Base-by-base conservation (phyloP, 768 basidiomycete genomes). In the Boletus vermiculosoides region DNA sequence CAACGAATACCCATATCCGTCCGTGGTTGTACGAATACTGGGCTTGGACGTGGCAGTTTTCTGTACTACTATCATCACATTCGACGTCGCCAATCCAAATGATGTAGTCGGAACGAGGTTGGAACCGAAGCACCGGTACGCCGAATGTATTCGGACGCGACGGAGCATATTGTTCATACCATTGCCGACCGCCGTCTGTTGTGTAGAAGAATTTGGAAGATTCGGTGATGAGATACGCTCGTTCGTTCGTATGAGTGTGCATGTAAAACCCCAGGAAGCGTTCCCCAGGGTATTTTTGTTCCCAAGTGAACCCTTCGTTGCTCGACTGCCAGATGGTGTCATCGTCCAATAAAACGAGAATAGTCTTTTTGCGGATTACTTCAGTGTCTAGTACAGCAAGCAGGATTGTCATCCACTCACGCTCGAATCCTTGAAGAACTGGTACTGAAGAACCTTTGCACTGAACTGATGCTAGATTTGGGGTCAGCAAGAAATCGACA, bases 261-360 rank as follows among this genome's bases (percentile, higher is more conserved):
- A 95, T 90, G 64, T 90, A 90, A 73, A 98, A 89, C 0, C 81
- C 85, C 36, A 97, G 74, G 77, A 98, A 90, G 16, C 78, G 81
- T 56, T 87, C 78, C 1, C 76, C 77, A 0, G 83, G 79, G 66
- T 70, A 74, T 15, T 87, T 78, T 57, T 84, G 86, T 42, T 80
- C 79, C 95, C 96, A 99, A 0, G 86, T 86, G 72, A 92, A 94
- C 1, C 96, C 97, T 72, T 99, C 95, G 68, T 94, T 98, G 64
- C 84, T 85, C 1, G 94, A 97, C 75, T 98, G 94, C 93, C 93
- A 98, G 52, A 98, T 78, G 0, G 83, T 80, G 58, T 84, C 72
- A 66, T 98, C 94, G 1, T 71, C 69, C 4, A 97, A 80, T 7
- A 91, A 87, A 40, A 92, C 85, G 33, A 99, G 82, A 54, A 98